Conservation (phyloP, 2,329 filamentous ascomycete genomes). For the Arthrobotrys sinensis region DNA sequence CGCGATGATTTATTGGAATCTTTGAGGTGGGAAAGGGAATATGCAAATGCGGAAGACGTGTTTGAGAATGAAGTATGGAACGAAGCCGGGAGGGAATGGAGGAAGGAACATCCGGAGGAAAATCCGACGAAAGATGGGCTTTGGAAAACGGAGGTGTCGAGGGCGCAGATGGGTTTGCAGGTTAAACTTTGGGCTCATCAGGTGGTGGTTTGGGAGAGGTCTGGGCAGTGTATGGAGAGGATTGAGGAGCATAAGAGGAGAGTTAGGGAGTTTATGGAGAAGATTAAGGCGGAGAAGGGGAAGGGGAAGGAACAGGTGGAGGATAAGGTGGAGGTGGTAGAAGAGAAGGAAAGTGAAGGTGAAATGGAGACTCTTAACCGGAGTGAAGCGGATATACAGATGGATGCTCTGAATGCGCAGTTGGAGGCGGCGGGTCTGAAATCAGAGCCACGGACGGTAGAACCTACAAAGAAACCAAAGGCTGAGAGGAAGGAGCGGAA, state of each 20-base stretch:
- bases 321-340: neutral
- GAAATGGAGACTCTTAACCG: too few relatives aligned
- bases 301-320: conserved; percentile 16
- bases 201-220: conserved; percentile 35
- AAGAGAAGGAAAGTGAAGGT: neutral
- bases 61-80: conserved; percentile 30
- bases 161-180: conserved; percentile 19
- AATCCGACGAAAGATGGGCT: neutral
- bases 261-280: conserved; percentile 17
- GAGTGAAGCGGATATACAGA: neutral
- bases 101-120: conserved; percentile 31
- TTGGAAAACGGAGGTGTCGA: conserved; percentile 13
- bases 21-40: neutral
- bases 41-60: conserved; percentile 21
- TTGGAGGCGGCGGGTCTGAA: neutral
- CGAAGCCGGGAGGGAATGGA: conserved; percentile 32
- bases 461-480: neutral
- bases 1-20: conserved; percentile 32
- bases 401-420: conserved; percentile 10
- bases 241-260: conserved; percentile 42
- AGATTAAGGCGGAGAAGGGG: conserved; percentile 11
- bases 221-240: conserved; percentile 19
- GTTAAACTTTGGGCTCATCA: conserved; percentile 25
- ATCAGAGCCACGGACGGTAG: neutral
- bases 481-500: neutral